A percentile compares a stretch with the other conserved stretches of the same genome.
Conservation (phyloP, 2,329 filamentous ascomycete genomes). For the Colletotrichum coccodes region DNA sequence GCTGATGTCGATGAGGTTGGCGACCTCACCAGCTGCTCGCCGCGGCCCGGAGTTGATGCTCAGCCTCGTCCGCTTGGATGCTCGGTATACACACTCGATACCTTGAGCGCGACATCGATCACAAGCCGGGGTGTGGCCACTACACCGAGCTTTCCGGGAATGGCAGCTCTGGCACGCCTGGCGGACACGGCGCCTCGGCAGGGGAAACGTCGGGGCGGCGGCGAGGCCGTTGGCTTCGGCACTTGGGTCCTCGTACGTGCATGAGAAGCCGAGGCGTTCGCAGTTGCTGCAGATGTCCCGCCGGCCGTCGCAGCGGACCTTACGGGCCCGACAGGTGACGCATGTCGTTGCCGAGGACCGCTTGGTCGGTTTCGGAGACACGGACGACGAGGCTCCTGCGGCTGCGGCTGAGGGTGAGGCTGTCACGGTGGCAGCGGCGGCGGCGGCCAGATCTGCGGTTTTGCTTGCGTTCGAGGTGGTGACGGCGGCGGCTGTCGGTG, state of each 20-base stretch:
- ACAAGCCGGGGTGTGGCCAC: slow-evolving; percentile 65
- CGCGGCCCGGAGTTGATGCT: slow-evolving; percentile 16
- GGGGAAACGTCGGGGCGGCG: slow-evolving; percentile 28
- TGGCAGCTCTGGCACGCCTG: slow-evolving; percentile 69
- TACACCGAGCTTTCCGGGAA: slow-evolving; percentile 67
- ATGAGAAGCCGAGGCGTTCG: slow-evolving; percentile 66
- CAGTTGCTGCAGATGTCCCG: slow-evolving; percentile 67
- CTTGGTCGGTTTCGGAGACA: slow-evolving; percentile 41
- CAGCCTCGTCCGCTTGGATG: slow-evolving; percentile 50
- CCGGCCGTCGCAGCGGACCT: slow-evolving; percentile 67
- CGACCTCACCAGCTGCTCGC: slow-evolving; percentile 16
- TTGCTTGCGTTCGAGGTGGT: slow-evolving; percentile 1
- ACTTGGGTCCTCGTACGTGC: slow-evolving; percentile 63
- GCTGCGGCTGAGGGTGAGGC: slow-evolving; percentile 21
- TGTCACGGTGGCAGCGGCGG: slow-evolving; percentile 17
- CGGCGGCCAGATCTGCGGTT: slow-evolving; percentile 7
- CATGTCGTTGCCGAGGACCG: slow-evolving; percentile 62
- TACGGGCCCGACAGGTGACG: slow-evolving; percentile 63
- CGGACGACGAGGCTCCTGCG: slow-evolving; percentile 26
- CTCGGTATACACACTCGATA: slow-evolving; percentile 65
- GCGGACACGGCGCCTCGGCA: slow-evolving; percentile 64
- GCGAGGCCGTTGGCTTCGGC: slow-evolving; percentile 53
- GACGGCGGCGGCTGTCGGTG: slow-evolving; percentile 27
- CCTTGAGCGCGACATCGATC: slow-evolving; percentile 62
- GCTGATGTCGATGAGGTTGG: slow-evolving; percentile 19